A percentile compares a stretch with the other conserved stretches of the same genome.
Conservation (phyloP, 2,329 filamentous ascomycete genomes). For the Claviceps spartinae region DNA sequence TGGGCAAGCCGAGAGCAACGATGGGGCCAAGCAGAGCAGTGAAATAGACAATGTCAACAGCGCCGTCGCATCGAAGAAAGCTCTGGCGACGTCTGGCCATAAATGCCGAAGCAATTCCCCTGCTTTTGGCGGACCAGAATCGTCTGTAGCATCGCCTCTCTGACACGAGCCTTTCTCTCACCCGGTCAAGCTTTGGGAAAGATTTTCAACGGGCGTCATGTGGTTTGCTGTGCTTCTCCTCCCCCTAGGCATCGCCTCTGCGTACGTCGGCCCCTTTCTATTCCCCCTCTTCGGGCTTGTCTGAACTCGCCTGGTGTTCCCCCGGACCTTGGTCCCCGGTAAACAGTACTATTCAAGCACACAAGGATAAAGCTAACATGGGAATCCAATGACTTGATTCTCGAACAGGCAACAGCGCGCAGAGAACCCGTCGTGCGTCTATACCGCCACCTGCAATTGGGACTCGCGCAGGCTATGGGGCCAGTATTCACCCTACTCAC, state of each 20-base stretch:
- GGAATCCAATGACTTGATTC: neutral
- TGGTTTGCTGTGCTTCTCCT: slow-evolving; percentile 7
- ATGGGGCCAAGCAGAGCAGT: neutral
- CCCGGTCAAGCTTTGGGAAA: slow-evolving; percentile 6
- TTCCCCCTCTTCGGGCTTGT: neutral
- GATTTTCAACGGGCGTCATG: slow-evolving; percentile 8
- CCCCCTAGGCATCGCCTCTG: slow-evolving; percentile 7
- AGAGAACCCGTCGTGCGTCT: neutral
- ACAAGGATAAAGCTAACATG: neutral
- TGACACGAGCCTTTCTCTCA: neutral
- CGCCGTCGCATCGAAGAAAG: slow-evolving; percentile 5
- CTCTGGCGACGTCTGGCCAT: slow-evolving; percentile 11
- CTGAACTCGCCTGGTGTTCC: no score
- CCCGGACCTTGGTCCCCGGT: neutral
- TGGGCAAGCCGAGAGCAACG: neutral
- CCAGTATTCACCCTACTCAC: slow-evolving; percentile 77
- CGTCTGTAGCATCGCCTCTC: neutral
- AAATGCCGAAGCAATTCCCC: slow-evolving; percentile 16
- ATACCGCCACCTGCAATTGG: slow-evolving; percentile 34
- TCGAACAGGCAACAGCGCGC: slow-evolving; percentile 5
- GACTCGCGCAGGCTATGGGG: slow-evolving; percentile 61
- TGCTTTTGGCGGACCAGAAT: slow-evolving; percentile 3
- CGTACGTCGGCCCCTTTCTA: slow-evolving; percentile 4
- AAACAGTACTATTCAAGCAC: neutral
- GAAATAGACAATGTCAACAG: slow-evolving; percentile 4